Evolutionary conservation across 768 basidiomycete genomes (phyloP), one percentile per base, ranked within the genome.

Genomic region (Cantharellus cinnabarinus): DNA sequence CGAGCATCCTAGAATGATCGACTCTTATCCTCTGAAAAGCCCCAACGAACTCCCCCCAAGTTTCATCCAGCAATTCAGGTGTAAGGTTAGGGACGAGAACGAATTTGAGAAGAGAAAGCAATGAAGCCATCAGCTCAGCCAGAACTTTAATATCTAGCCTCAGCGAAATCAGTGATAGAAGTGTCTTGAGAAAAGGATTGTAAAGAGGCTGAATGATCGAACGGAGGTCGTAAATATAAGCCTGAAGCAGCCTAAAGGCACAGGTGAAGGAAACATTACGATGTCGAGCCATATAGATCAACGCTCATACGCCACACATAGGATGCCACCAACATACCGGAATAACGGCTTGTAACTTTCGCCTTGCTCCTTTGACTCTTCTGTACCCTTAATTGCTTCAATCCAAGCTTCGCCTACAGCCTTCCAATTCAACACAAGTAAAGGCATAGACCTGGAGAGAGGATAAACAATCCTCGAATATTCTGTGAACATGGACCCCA

Each of bases 201-300:
- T 85, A 89, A 2, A 75, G 71, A 0, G 85, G 83, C 0, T 76
- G 72, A 15, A 90, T 70, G 0, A 85, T 86, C 4, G 78, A 79
- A n/a, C 86, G 83, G 37, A 90, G 75, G 68, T 90, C 88, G 62
- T 88, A 81, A 1, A 78, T 72, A 59, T 90, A 70, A 65, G 86
- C 85, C 71, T 87, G 83, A 35, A 89, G 70, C 34, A 90, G 74
- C 65, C 88, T 89, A 37, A 54, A 54, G 60, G 48, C 7, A 58
- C 52, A 55, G 15, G 20, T 10, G 3, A 39, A 1, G 57, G 41
- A 34, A 54, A 20, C 42, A 40, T 58, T 55, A 57, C 63, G 3
- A n/a, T 38, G 1, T 50, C 15, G 55, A 5, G 41, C 56, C 44
- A 3, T 42, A 41, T n/a, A 29, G 7, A 37, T 29, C 20, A 29